phyloP scores from a whole-genome alignment of 768 basidiomycete genomes.

The Mycena pura region DNA sequence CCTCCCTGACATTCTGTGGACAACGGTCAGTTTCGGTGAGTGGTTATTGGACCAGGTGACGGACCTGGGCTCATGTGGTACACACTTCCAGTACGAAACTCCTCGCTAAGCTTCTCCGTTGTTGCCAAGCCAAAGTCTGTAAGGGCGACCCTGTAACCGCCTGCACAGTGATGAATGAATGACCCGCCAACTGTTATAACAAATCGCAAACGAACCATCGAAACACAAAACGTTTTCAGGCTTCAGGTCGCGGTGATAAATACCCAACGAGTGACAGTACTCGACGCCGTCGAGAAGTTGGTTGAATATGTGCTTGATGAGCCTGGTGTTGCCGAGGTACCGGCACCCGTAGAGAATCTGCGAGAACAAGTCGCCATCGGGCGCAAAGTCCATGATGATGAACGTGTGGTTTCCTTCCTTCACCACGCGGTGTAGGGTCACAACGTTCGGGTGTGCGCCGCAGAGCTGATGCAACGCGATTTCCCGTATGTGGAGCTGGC shows the following conservation, averaged over 20 bases:
- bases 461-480: conserved; percentile 81
- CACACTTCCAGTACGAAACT: conserved; percentile 96
- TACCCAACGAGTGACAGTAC: conserved; percentile 88
- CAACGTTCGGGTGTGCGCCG: conserved; percentile 79
- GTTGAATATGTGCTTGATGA: conserved; percentile 90
- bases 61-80: conserved; percentile 97
- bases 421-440: conserved; percentile 87
- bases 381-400: conserved; percentile 93
- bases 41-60: conserved; percentile 30
- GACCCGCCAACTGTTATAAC: background rate
- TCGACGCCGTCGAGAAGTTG: conserved; percentile 94
- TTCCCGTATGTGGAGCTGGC: conserved; percentile 86
- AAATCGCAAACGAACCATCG: conserved; percentile 40
- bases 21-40: conserved; percentile 30
- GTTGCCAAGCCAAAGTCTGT: conserved; percentile 97
- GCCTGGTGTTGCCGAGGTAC: conserved; percentile 82
- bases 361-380: conserved; percentile 90
- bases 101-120: conserved; percentile 80
- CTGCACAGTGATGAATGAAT: background rate
- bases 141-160: conserved; percentile 79
- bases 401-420: conserved; percentile 84
- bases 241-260: conserved; percentile 97
- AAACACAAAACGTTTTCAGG: conserved; percentile 95
- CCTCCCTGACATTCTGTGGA: conserved; percentile 86
- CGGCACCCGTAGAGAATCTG: conserved; percentile 82